Conservation (phyloP, 108 stramenopile species). For the Chaetoceros muelleri region DNA sequence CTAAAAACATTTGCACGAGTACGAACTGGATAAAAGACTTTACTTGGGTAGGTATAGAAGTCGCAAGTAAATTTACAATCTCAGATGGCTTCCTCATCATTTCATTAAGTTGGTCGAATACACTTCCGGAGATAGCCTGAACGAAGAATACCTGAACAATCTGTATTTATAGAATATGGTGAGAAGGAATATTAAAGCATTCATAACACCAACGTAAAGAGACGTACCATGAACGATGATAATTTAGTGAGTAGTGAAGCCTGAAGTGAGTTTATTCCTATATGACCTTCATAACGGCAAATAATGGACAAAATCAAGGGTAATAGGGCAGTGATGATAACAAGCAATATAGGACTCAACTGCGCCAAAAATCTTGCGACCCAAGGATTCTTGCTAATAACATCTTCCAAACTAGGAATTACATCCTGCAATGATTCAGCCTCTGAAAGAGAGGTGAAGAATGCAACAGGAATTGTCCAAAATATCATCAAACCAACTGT, state of each 20-base stretch:
- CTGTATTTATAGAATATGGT: background rate
- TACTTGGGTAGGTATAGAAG: constrained; percentile 34
- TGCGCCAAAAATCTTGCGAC: constrained; percentile 30
- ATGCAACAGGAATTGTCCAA: constrained; percentile 54
- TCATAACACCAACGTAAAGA: background rate
- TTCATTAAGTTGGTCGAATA: constrained; percentile 20
- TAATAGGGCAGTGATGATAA: constrained; percentile 24
- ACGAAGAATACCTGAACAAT: constrained; percentile 72
- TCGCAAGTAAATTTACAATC: constrained; percentile 32
- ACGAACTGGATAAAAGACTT: constrained; percentile 46
- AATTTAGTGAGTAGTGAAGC: constrained; percentile 52
- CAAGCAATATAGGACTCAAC: constrained; percentile 41
- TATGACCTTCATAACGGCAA: constrained; percentile 35
- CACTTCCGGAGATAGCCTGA: constrained; percentile 38
- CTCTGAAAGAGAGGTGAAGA: constrained; percentile 41
- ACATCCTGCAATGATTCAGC: constrained; percentile 27
- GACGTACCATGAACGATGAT: constrained; percentile 26
- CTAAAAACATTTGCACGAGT: constrained; percentile 24
- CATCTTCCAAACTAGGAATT: constrained; percentile 20
- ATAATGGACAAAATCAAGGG: constrained; percentile 22
- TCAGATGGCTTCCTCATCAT: constrained; percentile 20
- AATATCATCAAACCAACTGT: constrained; percentile 38
- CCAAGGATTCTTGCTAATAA: constrained; percentile 24
- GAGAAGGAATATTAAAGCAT: background rate
- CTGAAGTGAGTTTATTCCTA: constrained; percentile 33